Conservation (phyloP, 2,329 filamentous ascomycete genomes). For the Dothistroma pini region DNA sequence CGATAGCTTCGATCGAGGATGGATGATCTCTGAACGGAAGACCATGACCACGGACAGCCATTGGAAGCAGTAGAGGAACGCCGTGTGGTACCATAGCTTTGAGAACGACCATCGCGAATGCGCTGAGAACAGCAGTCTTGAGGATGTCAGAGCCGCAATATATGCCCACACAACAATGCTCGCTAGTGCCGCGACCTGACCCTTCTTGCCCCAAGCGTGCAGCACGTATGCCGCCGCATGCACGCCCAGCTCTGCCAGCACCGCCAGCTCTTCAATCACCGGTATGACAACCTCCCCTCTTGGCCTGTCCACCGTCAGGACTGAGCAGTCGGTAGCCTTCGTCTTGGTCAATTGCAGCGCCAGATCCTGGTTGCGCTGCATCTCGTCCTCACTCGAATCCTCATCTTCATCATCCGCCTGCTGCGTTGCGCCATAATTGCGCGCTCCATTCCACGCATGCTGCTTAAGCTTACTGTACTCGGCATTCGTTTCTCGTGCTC, state of each 20-base stretch:
- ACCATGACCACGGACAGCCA: constrained; percentile 74
- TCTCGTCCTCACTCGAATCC: constrained; percentile 49
- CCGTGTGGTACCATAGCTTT: constrained; percentile 88
- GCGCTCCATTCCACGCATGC: constrained; percentile 22
- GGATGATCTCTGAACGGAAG: constrained; percentile 81
- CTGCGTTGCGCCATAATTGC: constrained; percentile 33
- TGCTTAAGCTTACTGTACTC: constrained; percentile 56
- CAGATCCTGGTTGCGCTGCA: constrained; percentile 53
- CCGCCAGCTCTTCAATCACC: constrained; percentile 68
- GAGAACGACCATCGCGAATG: constrained; percentile 62
- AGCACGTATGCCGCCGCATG: constrained; percentile 63
- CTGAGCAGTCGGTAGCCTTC: constrained; percentile 45
- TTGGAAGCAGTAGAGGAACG: constrained; percentile 72
- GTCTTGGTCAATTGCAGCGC: constrained; percentile 55
- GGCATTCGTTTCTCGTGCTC: constrained; percentile 32
- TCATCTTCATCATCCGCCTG: constrained; percentile 25
- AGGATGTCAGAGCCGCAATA: constrained; percentile 65
- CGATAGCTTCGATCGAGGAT: constrained; percentile 62
- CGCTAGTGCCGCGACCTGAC: constrained; percentile 59
- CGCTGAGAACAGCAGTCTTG: constrained; percentile 64
- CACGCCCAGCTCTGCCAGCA: constrained; percentile 66
- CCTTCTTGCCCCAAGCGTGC: constrained; percentile 51
- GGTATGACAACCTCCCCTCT: constrained; percentile 67
- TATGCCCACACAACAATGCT: constrained; percentile 78
- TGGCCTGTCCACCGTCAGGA: constrained; percentile 71